Evolutionary conservation across 2,329 filamentous ascomycete species (phyloP), one percentile per base, ranked within the genome.

Genomic region (Claviceps maximensis): DNA sequence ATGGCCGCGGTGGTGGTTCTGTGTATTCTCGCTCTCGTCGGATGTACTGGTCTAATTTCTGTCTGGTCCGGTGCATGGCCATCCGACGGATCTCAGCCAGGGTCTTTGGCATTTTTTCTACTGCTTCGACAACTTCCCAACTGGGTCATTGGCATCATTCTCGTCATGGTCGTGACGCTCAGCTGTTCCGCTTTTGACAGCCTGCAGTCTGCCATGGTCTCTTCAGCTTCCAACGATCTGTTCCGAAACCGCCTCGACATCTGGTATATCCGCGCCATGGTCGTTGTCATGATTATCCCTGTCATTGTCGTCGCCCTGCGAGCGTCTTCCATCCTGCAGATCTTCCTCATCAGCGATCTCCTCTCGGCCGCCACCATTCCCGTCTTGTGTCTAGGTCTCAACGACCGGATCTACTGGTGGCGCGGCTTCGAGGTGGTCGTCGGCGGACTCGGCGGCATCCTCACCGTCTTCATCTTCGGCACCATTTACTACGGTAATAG

Each of bases 381-480:
- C 0, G 82, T 87, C 12, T 72, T 93, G 6, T 71, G 87, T 49
- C 68, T 93, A n/a, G 87, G 87, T 0, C 71, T 93, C 8, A 77
- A 72, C 36, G 79, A 87, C 49, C 70, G 69, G 46, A 85, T 86
- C 66, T 87, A 86, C 69, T 89, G 80, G 74, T 88, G 86, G 82
- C 79, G 82, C 45, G 87, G 87, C 17, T 86, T 88, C 61, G 87
- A 93, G 67, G 86, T 91, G 29, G 80, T 93, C 17, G 76, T 85
- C 31, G 87, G 86, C 53, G 85, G 86, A 0, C 73, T 91, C 0
- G 87, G 87, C 10, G 87, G 87, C 19, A 80, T 93, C 51, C 67
- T 93, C 23, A 83, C 83, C 12, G 84, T 93, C 56, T 93, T 90
- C 71, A 75, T 91, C 61, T 93, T 90, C 59, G 87, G 87, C 4